Evolutionary conservation across 371 early-diverging fungal species (phyloP).

Genomic region (Syncephalastrum sp.): DNA sequence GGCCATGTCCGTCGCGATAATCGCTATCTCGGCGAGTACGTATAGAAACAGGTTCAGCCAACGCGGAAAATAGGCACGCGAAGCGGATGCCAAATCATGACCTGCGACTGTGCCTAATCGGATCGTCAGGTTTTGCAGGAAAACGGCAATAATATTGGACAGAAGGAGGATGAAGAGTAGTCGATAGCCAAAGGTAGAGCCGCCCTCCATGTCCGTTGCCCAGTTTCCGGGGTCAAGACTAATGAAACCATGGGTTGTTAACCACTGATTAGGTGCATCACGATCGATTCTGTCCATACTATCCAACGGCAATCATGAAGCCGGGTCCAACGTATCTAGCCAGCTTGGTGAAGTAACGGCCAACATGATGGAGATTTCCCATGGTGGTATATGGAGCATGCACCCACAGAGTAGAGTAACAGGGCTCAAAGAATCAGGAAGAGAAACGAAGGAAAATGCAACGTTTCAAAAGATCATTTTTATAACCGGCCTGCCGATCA

Average conservation of each 20-base stretch:
- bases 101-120: constrained; percentile 80
- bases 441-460: too few relatives aligned
- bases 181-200: constrained; percentile 73
- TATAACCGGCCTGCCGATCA: too few relatives aligned
- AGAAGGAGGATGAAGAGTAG: constrained; percentile 71
- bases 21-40: constrained; percentile 72
- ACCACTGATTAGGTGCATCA: background rate
- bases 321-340: constrained; percentile 47
- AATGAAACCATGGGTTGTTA: background rate
- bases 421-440: too few relatives aligned
- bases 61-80: constrained; percentile 56
- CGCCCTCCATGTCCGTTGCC: constrained; percentile 74
- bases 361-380: too few relatives aligned
- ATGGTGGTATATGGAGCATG: too few relatives aligned
- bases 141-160: constrained; percentile 76
- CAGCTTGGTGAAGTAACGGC: constrained; percentile 7
- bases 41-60: constrained; percentile 63
- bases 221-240: constrained; percentile 78
- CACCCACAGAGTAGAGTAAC: too few relatives aligned
- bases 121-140: constrained; percentile 76
- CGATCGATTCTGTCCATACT: constrained; percentile 19
- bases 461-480: too few relatives aligned
- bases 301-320: constrained; percentile 52
- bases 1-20: constrained; percentile 76
- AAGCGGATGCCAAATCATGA: constrained; percentile 71